Percentiles rank a stretch among this genome's conserved stretches.
Evolutionary conservation across 2,329 filamentous ascomycete genomes (phyloP).

Genomic region (Ascochyta rabiei): DNA sequence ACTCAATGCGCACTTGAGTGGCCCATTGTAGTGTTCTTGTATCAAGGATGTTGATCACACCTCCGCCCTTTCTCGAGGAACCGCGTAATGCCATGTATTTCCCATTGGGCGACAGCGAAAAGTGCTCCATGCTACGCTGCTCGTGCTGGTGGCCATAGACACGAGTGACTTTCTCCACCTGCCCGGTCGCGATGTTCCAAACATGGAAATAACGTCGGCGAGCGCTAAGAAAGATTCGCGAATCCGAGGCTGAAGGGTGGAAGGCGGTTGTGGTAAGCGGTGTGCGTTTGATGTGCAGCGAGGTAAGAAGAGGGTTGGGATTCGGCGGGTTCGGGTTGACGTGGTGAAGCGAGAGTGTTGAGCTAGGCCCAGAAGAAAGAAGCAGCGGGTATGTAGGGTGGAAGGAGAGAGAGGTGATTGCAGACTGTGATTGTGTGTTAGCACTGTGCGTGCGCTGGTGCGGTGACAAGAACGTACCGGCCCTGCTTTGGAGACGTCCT

Average conservation of each 20-base stretch:
- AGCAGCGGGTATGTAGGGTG: slow-evolving; percentile 88
- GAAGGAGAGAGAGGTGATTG: slow-evolving; percentile 84
- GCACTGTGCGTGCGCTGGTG: slow-evolving; percentile 3
- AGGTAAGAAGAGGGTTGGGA: slow-evolving; percentile 88
- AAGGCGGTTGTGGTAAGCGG: slow-evolving; percentile 87
- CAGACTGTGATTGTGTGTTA: slow-evolving; percentile 55
- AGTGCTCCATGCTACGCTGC: slow-evolving; percentile 88
- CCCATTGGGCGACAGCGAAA: slow-evolving; percentile 86
- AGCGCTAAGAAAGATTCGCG: slow-evolving; percentile 85
- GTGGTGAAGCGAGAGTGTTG: slow-evolving; percentile 87
- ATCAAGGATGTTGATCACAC: slow-evolving; percentile 84
- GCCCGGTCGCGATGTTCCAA: slow-evolving; percentile 85
- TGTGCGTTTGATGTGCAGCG: slow-evolving; percentile 81
- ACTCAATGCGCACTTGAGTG: slow-evolving; percentile 79
- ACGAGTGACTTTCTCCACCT: slow-evolving; percentile 80
- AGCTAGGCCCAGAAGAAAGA: slow-evolving; percentile 84
- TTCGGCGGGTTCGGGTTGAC: slow-evolving; percentile 76
- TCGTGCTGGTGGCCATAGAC: slow-evolving; percentile 78
- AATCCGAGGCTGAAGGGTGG: slow-evolving; percentile 68
- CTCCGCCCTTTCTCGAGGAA: slow-evolving; percentile 81
- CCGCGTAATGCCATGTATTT: slow-evolving; percentile 84
- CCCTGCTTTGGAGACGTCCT: slow-evolving; percentile 81
- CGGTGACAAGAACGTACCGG: slow-evolving; percentile 54
- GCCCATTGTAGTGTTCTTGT: slow-evolving; percentile 86
- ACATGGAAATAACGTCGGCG: slow-evolving; percentile 90